These are phyloP conservation scores for Rhododendron mucronatum DNA, from an alignment of 148 eudicot species.

Conservation along the genomic window DNA sequence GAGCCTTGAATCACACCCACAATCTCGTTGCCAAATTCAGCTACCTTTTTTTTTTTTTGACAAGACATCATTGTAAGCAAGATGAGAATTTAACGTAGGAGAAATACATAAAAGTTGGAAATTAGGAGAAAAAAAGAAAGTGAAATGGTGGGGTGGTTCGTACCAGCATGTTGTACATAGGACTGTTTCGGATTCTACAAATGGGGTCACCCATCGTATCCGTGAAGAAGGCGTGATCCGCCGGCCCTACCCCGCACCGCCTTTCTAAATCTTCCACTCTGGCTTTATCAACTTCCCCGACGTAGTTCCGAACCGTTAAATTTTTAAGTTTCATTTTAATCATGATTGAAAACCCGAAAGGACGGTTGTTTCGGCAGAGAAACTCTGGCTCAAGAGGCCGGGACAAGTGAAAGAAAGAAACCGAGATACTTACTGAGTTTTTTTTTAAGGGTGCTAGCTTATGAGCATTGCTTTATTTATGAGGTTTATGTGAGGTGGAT, in stretches of 20 bases:
- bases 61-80: neutral
- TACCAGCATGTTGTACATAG: constrained; percentile 32
- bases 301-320: constrained; percentile 18
- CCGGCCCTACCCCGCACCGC: constrained; percentile 33
- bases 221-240: constrained; percentile 26
- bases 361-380: neutral
- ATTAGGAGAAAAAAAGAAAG: neutral
- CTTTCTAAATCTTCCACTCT: constrained; percentile 24
- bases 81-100: neutral
- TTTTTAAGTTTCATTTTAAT: constrained; percentile 16
- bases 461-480: neutral
- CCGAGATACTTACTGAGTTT: neutral
- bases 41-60: constrained; percentile 16
- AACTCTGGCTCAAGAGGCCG: neutral
- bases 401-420: neutral
- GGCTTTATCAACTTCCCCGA: constrained; percentile 14
- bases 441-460: too few relatives aligned
- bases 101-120: neutral
- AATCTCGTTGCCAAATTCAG: constrained; percentile 25
- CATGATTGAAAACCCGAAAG: neutral
- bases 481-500: neutral
- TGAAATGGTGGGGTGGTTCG: neutral
- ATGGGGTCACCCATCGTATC: constrained; percentile 40
- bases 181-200: constrained; percentile 31
- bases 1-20: constrained; percentile 33